Base-by-base conservation (phyloP, 2,329 filamentous ascomycete species). In the Fonsecaea nubica region DNA sequence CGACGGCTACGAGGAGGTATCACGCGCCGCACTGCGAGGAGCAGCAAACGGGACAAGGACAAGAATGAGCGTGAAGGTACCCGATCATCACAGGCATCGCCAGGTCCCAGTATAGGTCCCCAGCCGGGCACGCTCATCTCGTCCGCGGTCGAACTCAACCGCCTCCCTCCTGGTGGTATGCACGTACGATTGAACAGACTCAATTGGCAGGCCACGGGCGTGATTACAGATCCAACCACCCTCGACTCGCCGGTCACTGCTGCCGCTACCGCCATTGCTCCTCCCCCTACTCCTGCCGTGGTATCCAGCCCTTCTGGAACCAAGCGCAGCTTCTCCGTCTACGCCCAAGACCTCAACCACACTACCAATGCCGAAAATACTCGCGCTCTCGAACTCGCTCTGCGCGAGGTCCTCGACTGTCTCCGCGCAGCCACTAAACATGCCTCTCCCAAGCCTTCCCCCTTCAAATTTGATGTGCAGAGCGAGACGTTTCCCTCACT, bases 401-500 rank as follows among this genome's bases (percentile, higher is more conserved):
- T 97, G 72, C 84, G 91, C 69, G 94, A 97, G 80, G 82, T 97
- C 53, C 80, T 97, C 62, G 89, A 90, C 74, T 93, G 91, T 67
- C 86, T 93, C 77, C 88, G 91, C 75, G 92, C 93, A 69, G 93
- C 93, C 69, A 85, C 82, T 65, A 79, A 79, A 32, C 80, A 80
- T 63, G 77, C 79, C 58, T 73, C 80, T 66, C 72, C 82, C 69
- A 76, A 75, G 68, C 63, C 78, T 21, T 76, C 81, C 18, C 83
- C 87, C 3, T 89, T 88, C 76, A 91, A 94, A 71, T 96, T 97
- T 79, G 92, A 97, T 71, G 90, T 94, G 38, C 87, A 93, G 67
- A 85, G 90, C 4, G 87, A 96, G 76, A 92, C 92, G 66, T 97
- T 97, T 74, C 92, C 93, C 6, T 89, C 91, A 6, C 85, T 98